Evolutionary conservation across 2,329 filamentous ascomycete genomes (phyloP).

Genomic region (Claviceps arundinis): DNA sequence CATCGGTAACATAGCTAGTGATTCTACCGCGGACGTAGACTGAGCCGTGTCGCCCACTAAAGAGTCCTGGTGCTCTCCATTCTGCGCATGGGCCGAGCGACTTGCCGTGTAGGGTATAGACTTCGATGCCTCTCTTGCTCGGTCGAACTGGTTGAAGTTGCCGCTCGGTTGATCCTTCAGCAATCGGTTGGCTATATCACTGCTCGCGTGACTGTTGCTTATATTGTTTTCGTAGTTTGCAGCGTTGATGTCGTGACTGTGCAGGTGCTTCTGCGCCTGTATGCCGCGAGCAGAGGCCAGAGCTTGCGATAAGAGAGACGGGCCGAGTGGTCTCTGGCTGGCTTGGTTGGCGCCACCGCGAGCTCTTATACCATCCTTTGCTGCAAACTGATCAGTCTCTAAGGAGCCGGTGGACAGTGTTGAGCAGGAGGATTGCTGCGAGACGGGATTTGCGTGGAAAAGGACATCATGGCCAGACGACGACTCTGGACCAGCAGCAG

Average conservation of each 20-base stretch:
- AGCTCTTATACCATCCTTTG: conserved; percentile 29
- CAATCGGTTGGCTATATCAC: neutral
- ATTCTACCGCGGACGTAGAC: conserved; percentile 16
- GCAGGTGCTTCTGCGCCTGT: conserved; percentile 7
- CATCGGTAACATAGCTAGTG: conserved; percentile 20
- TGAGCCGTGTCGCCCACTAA: conserved; percentile 1
- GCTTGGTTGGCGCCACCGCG: conserved; percentile 26
- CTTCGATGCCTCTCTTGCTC: neutral
- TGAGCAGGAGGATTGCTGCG: neutral
- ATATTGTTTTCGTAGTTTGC: neutral
- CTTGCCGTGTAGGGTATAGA: neutral
- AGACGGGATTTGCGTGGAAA: conserved; percentile 2
- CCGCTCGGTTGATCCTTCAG: neutral
- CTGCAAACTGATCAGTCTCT: conserved; percentile 1
- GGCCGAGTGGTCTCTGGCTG: conserved; percentile 25
- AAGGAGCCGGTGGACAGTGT: conserved; percentile 1
- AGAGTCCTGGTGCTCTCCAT: conserved; percentile 6
- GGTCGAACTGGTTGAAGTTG: neutral
- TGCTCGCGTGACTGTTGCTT: neutral
- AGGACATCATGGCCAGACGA: conserved; percentile 8
- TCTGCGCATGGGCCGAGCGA: conserved; percentile 3
- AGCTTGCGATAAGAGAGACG: conserved; percentile 44
- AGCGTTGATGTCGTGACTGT: neutral
- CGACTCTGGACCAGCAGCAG: conserved; percentile 5
- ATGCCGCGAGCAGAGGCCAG: conserved; percentile 46